Percentiles rank a stretch among this genome's conserved stretches.
These are phyloP conservation scores for Carex cristatella DNA, from an alignment of 176 grass and related monocot genomes.

Conservation along the genomic window DNA sequence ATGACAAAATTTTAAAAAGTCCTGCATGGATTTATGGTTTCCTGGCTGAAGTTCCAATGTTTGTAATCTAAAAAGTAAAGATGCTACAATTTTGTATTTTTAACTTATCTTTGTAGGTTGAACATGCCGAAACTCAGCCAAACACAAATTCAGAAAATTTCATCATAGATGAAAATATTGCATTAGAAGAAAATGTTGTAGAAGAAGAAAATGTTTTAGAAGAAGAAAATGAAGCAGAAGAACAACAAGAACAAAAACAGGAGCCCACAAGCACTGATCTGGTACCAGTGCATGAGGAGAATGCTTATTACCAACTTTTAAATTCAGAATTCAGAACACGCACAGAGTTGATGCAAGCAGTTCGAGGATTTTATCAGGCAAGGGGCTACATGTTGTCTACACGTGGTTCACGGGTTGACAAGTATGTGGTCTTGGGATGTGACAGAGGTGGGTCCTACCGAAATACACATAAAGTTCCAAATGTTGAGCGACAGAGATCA, in stretches of 20 bases:
- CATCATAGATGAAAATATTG: not conserved
- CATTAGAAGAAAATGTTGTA: not conserved
- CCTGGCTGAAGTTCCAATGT: not conserved
- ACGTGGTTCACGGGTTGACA: not conserved
- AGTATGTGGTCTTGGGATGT: conserved; percentile 17
- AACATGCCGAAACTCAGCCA: not conserved
- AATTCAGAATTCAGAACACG: conserved; percentile 10
- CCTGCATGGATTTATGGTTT: not conserved
- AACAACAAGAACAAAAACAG: not conserved
- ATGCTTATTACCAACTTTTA: not conserved
- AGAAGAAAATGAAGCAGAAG: not conserved
- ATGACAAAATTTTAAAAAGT: not conserved
- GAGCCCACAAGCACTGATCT: not conserved
- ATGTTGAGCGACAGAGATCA: not conserved
- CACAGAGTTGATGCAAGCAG: conserved; percentile 1
- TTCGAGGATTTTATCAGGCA: not conserved
- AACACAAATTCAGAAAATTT: not conserved
- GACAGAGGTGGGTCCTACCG: conserved; percentile 12
- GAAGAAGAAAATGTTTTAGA: not conserved
- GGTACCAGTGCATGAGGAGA: not conserved
- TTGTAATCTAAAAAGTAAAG: not conserved
- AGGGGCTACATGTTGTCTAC: conserved; percentile 4
- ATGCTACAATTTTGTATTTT: not conserved
- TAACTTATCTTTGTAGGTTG: not conserved
- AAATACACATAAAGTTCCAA: conserved; percentile 11